Base-by-base conservation (phyloP, 768 basidiomycete species). In the Gloeostereum incarnatum region DNA sequence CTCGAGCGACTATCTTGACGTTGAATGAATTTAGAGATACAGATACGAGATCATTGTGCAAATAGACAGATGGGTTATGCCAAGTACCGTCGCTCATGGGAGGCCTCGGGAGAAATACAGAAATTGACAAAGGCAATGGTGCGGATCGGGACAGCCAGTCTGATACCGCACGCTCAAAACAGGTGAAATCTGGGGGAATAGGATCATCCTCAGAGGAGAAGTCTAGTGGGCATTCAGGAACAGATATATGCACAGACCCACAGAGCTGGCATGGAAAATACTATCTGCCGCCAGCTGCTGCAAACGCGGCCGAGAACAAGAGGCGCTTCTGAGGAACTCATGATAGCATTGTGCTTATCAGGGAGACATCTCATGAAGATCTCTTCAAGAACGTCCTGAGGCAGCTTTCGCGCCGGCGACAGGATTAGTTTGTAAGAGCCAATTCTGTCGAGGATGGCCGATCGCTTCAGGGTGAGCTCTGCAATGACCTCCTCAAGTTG, bases 271-370 rank as follows among this genome's bases (percentile, higher is more conserved):
- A 20, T 34, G 13, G n/a, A 4, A n/a, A 14, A 11, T 9, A 20
- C 33, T 4, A 34, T 4, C 19, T 34, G 16, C 7, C 33, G 13
- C 33, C 33, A 34, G 4, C 11, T 11, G 13, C 33, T n/a, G 19
- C n/a, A 34, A 14, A 34, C 21, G n/a, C 33, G 33, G 11, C 33
- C 33, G 14, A 34, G 33, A 9, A 34, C 16, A n/a, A 34, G 33
- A 14, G 33, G 33, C 21, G 33, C 33, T 14, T 14, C 33, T 4
- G 33, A 14, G 4, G 33, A 10, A 9, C 19, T 13, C 11, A 20
- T 11, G 7, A 7, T 20, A 14, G 19, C n/a, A 4, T n/a, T 20
- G 4, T 19, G 13, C 16, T 20, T 20, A 4, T n/a, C n/a, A 14
- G 33, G 8, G 11, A 34, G 33, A 34, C 33, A 34, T 11, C 3